Conservation (phyloP, 2,329 filamentous ascomycete genomes). For the Cadophora malorum region DNA sequence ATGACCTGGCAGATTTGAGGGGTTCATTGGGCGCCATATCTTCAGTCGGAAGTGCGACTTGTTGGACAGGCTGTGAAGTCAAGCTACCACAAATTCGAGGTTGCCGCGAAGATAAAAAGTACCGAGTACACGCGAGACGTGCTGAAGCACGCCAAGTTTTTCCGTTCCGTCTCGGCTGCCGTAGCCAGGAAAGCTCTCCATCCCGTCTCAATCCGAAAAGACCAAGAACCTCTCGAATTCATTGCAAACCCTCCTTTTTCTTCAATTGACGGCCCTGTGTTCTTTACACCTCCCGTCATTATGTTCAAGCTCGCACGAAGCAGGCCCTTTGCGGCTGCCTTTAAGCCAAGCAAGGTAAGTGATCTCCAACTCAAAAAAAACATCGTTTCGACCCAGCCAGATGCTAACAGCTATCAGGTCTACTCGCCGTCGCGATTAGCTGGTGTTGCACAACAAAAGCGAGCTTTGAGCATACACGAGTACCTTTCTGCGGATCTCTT, state of each 20-base stretch:
- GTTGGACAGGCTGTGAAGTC: background rate
- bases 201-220: slow-evolving; percentile 36
- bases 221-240: slow-evolving; percentile 28
- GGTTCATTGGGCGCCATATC: slow-evolving; percentile 34
- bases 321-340: slow-evolving; percentile 79
- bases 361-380: slow-evolving; percentile 26
- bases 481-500: slow-evolving; percentile 95
- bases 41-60: background rate
- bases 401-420: slow-evolving; percentile 47
- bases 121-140: slow-evolving; percentile 31
- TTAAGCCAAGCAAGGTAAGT: slow-evolving; percentile 79
- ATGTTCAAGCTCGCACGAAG: slow-evolving; percentile 92
- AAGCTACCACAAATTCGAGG: background rate
- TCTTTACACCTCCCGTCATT: slow-evolving; percentile 47
- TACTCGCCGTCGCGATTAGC: slow-evolving; percentile 62
- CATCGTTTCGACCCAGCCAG: slow-evolving; percentile 25
- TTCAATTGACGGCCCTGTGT: slow-evolving; percentile 41
- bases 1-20: slow-evolving; percentile 34
- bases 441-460: slow-evolving; percentile 76
- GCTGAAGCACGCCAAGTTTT: slow-evolving; percentile 20
- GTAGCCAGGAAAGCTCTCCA: slow-evolving; percentile 32
- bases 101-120: slow-evolving; percentile 19
- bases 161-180: slow-evolving; percentile 25
- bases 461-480: slow-evolving; percentile 96
- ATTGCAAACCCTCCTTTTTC: slow-evolving; percentile 32